Percentiles rank a stretch among this genome's conserved stretches.
These are phyloP conservation scores for Cercospora brassicicola DNA, from an alignment of 2,329 filamentous ascomycete species.

Conservation along the genomic window DNA sequence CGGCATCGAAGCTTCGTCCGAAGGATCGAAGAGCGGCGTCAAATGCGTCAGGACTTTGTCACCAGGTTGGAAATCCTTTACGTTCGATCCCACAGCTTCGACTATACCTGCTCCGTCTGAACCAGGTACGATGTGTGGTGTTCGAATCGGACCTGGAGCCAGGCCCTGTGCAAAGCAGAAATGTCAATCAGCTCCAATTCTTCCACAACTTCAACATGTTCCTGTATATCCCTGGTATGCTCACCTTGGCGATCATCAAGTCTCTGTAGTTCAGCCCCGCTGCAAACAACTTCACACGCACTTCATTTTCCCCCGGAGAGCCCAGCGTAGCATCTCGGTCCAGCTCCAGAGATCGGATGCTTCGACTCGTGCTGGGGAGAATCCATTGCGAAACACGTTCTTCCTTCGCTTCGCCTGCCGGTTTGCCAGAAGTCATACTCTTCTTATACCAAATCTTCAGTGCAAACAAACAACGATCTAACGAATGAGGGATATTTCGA, in stretches of 20 bases:
- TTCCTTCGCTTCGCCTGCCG: background rate
- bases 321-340: slow-evolving; percentile 23
- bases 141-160: slow-evolving; percentile 14
- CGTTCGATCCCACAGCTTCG: slow-evolving; percentile 55
- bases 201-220: background rate
- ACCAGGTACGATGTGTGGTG: slow-evolving; percentile 18
- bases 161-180: background rate
- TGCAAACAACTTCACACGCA: slow-evolving; percentile 37
- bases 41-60: slow-evolving; percentile 51
- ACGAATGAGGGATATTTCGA: too few species aligned
- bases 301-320: slow-evolving; percentile 23
- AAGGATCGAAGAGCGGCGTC: background rate
- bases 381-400: background rate
- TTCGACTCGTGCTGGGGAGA: slow-evolving; percentile 10
- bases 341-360: slow-evolving; percentile 21
- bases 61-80: slow-evolving; percentile 58
- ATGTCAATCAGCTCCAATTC: background rate
- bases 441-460: background rate
- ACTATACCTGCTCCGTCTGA: slow-evolving; percentile 44
- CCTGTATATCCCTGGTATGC: background rate
- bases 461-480: too few species aligned
- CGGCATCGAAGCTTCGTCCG: background rate
- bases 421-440: background rate
- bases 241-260: slow-evolving; percentile 44
- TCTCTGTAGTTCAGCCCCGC: slow-evolving; percentile 48